Evolutionary conservation across 768 basidiomycete species (phyloP), one percentile per base, ranked within the genome.

Genomic region (Solioccasus polychromus): DNA sequence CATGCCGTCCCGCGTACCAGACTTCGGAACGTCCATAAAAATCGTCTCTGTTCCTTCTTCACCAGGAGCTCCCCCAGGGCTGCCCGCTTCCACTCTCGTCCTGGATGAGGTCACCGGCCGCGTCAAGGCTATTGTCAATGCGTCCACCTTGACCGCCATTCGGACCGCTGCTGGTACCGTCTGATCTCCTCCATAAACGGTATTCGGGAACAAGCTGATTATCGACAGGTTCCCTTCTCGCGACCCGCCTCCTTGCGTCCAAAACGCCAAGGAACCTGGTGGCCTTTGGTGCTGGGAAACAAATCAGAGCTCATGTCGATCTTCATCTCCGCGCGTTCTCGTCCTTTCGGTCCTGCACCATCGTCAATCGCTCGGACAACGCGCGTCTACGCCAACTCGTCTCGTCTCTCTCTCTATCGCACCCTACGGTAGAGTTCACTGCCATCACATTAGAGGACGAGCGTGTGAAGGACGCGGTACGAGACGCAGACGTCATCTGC

Each of bases 41-140:
- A 76, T 90, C n/a, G 92, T 90, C 3, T 85, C 81, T 23, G 74
- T 92, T 2, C 92, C 92, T 0, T 69, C 65, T 3, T 52, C 52
- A 1, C 43, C 63, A 1, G 70, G 58, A 2, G 74, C 74, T 35
- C 57, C 52, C 17, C 61, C 69, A 3, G 92, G 92, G 0, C 59
- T 95, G 17, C 87, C 91, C 6, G 91, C 76, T 0, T 83, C 82
- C 0, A 94, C 88, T n/a, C 61, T 92, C 32, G 75, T 93, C 3
- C 56, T 95, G 9, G 82, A 93, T 57, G 86, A 90, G 51, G 54
- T 48, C 2, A 82, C 78, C 0, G 92, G 92, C 1, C 67, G 69
- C 1, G 75, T 83, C n/a, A 83, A 76, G 50, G 90, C 86, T 0
- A 67, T 94, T 26, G 66, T 95, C 17, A 94, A 94, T 58, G 85